Percentiles rank a stretch among this genome's conserved stretches.
Conservation (phyloP, 1,284 basidiomycete genomes). For the Stygiomarasmius scandens region DNA sequence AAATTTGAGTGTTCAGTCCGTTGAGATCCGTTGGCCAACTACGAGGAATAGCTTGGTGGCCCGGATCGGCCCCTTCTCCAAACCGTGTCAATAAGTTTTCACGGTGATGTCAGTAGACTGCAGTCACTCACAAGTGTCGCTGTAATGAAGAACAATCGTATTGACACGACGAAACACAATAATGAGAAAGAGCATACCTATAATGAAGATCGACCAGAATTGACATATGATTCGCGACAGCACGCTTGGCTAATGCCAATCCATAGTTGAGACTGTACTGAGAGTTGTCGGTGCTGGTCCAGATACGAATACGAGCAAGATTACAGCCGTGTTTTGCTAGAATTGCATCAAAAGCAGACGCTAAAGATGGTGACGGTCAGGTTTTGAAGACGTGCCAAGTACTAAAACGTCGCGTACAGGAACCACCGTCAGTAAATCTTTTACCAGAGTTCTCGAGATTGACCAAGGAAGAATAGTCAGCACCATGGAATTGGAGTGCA, state of each 20-base stretch:
- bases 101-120: neutral
- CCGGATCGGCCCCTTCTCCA: constrained; percentile 60
- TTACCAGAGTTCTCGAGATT: constrained; percentile 55
- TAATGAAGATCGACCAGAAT: constrained; percentile 63
- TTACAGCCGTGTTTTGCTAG: constrained; percentile 57
- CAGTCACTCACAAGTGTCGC: constrained; percentile 21
- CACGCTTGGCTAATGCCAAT: constrained; percentile 57
- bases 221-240: constrained; percentile 59
- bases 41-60: constrained; percentile 60
- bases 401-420: constrained; percentile 20
- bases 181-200: too few species aligned
- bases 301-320: constrained; percentile 60
- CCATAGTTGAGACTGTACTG: constrained; percentile 58
- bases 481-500: constrained; percentile 51
- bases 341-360: constrained; percentile 54
- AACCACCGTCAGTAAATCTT: constrained; percentile 50
- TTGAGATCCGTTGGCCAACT: constrained; percentile 56
- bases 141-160: constrained; percentile 65
- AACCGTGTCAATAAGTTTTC: neutral
- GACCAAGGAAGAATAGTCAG: constrained; percentile 61
- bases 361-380: constrained; percentile 5
- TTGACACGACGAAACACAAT: too few species aligned
- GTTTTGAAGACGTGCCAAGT: too few species aligned
- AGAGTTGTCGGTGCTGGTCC: constrained; percentile 54
- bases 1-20: constrained; percentile 57